A percentile compares a stretch with the other conserved stretches of the same genome.
Evolutionary conservation across 257 asterid species (phyloP).

Genomic region (Buddleja alternifolia): DNA sequence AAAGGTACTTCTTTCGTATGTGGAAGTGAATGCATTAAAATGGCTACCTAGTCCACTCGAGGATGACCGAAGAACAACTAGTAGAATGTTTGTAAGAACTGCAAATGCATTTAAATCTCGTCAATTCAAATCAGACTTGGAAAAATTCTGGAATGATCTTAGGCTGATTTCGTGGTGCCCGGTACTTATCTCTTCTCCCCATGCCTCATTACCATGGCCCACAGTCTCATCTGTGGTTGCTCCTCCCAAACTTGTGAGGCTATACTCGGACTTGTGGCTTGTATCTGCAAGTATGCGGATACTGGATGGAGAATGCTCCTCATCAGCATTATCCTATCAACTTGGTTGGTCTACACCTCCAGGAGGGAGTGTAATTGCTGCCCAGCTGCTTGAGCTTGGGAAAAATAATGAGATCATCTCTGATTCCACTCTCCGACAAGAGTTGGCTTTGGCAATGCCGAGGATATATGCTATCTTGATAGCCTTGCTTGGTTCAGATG

Average conservation of each 20-base stretch:
- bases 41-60: slow-evolving; percentile 67
- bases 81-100: slow-evolving; percentile 72
- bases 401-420: slow-evolving; percentile 82
- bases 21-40: slow-evolving; percentile 85
- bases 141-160: slow-evolving; percentile 91
- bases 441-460: slow-evolving; percentile 92
- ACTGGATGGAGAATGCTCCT: slow-evolving; percentile 92
- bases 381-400: slow-evolving; percentile 98
- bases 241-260: slow-evolving; percentile 93
- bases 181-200: slow-evolving; percentile 76
- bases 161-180: slow-evolving; percentile 96
- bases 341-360: slow-evolving; percentile 97
- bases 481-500: slow-evolving; percentile 80
- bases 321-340: slow-evolving; percentile 74
- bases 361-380: slow-evolving; percentile 91
- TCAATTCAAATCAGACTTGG: slow-evolving; percentile 68
- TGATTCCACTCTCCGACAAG: slow-evolving; percentile 79
- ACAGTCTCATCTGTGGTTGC: slow-evolving; percentile 81
- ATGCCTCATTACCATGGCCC: slow-evolving; percentile 88
- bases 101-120: slow-evolving; percentile 69
- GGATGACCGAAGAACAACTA: slow-evolving; percentile 60
- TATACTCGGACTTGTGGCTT: slow-evolving; percentile 80
- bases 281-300: slow-evolving; percentile 98
- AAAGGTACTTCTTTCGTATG: slow-evolving; percentile 81
- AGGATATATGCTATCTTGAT: slow-evolving; percentile 76